Conservation (phyloP, 2,329 filamentous ascomycete genomes). For the Biscogniauxia marginata region DNA sequence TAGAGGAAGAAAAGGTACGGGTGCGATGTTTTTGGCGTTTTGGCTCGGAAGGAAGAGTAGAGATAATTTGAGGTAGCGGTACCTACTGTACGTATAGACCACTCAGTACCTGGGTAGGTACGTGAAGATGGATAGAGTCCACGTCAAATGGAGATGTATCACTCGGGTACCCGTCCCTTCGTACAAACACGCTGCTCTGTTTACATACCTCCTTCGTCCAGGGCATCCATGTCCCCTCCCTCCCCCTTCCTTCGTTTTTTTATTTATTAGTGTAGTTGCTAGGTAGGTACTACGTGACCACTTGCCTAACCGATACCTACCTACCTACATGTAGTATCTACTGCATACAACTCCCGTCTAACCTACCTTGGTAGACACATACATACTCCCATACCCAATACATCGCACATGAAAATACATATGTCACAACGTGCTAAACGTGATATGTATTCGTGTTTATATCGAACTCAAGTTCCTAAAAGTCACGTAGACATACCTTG, state of each 20-base stretch:
- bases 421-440: too few relatives aligned
- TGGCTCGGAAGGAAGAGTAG: constrained; percentile 7
- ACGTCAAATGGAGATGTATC: background rate
- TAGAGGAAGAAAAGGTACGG: background rate
- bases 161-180: background rate
- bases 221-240: background rate
- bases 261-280: too few relatives aligned
- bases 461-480: background rate
- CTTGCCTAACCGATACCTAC: too few relatives aligned
- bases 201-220: background rate
- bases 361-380: too few relatives aligned
- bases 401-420: too few relatives aligned
- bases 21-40: background rate
- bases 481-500: background rate
- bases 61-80: constrained; percentile 4
- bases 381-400: too few relatives aligned
- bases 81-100: background rate
- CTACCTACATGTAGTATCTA: background rate
- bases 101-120: background rate
- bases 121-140: background rate
- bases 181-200: background rate
- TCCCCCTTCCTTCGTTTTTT: background rate
- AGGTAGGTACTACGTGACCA: too few relatives aligned
- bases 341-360: too few relatives aligned
- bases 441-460: too few relatives aligned